Evolutionary conservation across 495 filamentous ascomycete genomes (phyloP).

Genomic region (Clohesyomyces aquaticus): DNA sequence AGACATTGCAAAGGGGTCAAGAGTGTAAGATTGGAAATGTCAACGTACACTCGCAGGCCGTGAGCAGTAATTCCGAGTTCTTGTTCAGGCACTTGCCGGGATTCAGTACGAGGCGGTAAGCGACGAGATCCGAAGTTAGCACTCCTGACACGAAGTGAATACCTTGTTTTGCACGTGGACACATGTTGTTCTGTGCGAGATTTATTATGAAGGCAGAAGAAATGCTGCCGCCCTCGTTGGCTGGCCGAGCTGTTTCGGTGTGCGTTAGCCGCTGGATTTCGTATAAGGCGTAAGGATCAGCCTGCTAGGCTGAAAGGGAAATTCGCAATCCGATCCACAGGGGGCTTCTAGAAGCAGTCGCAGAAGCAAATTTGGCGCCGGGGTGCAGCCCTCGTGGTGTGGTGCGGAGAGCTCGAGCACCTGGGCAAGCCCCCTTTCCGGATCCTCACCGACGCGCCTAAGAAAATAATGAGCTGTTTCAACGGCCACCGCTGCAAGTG

Average conservation of each 20-base stretch:
- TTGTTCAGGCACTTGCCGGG: no score
- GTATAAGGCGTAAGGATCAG: background rate
- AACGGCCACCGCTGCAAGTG: no score
- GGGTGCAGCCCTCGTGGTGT: background rate
- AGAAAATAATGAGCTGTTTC: no score
- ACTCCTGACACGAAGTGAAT: background rate
- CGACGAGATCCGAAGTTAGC: background rate
- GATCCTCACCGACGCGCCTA: background rate
- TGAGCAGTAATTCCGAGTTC: background rate
- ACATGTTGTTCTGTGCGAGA: background rate
- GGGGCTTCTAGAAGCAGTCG: slow-evolving; percentile 23
- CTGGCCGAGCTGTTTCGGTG: slow-evolving; percentile 28
- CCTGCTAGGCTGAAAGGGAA: slow-evolving; percentile 6
- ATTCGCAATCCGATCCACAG: slow-evolving; percentile 24
- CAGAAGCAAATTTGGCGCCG: slow-evolving; percentile 9
- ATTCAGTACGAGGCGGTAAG: background rate
- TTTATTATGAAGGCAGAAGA: background rate
- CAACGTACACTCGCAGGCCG: background rate
- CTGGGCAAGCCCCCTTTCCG: slow-evolving; percentile 7
- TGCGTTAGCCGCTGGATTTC: background rate
- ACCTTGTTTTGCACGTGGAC: background rate
- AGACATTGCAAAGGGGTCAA: background rate
- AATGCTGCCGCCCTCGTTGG: background rate
- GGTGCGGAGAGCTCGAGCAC: background rate
- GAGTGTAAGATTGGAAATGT: background rate